A percentile compares a stretch with the other conserved stretches of the same genome.
These are phyloP conservation scores for Solanum piurae DNA, from an alignment of 257 asterid species.

Conservation along the genomic window DNA sequence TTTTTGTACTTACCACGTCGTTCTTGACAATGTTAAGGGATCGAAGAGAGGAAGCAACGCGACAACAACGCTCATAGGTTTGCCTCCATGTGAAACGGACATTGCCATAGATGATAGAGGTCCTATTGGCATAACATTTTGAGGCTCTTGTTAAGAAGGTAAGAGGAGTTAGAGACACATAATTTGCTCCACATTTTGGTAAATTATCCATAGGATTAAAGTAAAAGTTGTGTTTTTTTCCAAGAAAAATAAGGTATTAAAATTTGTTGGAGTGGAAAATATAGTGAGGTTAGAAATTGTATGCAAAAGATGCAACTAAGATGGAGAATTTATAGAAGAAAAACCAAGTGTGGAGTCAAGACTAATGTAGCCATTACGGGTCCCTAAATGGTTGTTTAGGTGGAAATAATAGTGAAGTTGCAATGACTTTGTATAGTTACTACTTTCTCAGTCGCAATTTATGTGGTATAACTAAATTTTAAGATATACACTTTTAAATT, in stretches of 20 bases:
- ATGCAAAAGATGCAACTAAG: background rate
- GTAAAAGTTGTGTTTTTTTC: background rate
- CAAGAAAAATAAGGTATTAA: background rate
- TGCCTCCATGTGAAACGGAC: conserved; percentile 64
- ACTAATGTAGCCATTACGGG: background rate
- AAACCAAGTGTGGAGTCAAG: background rate
- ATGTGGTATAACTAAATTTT: no score
- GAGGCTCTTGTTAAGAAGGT: conserved; percentile 38
- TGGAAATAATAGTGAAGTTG: background rate
- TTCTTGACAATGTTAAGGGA: conserved; percentile 6
- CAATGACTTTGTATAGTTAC: background rate
- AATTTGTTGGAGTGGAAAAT: background rate
- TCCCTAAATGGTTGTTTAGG: background rate
- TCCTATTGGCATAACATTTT: conserved; percentile 39
- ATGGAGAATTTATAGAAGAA: background rate
- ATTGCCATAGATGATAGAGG: conserved; percentile 40
- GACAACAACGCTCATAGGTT: conserved; percentile 63
- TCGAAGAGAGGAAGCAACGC: conserved; percentile 69
- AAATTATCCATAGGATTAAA: conserved; percentile 38
- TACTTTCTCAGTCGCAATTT: no score
- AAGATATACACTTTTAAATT: no score
- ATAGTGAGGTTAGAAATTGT: background rate
- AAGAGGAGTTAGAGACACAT: conserved; percentile 36
- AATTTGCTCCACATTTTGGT: conserved; percentile 67
- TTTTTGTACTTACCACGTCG: conserved; percentile 40